These are phyloP conservation scores for Scenedesmus sp. DNA, from an alignment of 163 green algal genomes.

Conservation along the genomic window DNA sequence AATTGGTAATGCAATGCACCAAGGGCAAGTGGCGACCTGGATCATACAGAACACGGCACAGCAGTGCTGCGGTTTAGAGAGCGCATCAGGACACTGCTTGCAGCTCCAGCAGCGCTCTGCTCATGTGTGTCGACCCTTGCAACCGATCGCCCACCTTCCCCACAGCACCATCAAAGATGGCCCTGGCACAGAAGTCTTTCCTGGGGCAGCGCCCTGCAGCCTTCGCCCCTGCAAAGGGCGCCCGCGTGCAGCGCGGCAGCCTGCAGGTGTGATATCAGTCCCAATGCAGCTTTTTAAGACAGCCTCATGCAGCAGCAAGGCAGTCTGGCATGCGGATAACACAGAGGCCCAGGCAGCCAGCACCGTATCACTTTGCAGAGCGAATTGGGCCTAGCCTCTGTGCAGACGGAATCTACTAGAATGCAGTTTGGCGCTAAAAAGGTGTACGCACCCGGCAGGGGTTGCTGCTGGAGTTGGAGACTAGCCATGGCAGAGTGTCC, in stretches of 20 bases:
- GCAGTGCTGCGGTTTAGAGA: constrained; percentile 10
- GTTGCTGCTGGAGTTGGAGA: constrained; percentile 13
- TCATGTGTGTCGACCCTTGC: not conserved
- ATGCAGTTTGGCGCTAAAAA: not conserved
- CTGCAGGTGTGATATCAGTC: constrained; percentile 55
- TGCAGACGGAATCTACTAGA: not conserved
- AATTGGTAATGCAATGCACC: not conserved
- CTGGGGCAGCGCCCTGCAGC: constrained; percentile 44
- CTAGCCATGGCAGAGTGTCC: constrained; percentile 8
- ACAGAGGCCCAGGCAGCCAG: constrained; percentile 1
- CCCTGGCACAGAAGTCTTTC: constrained; percentile 55
- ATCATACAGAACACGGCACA: not conserved
- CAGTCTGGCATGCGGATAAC: constrained; percentile 12
- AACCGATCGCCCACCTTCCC: not conserved
- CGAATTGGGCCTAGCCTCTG: not conserved
- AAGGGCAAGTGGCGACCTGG: not conserved
- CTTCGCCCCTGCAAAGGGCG: constrained; percentile 42
- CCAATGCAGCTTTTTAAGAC: not conserved
- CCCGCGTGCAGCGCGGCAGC: constrained; percentile 48
- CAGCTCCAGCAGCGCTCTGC: not conserved
- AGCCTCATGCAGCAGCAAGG: not conserved
- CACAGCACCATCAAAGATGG: constrained; percentile 25
- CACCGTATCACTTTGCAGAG: not conserved
- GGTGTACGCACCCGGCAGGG: not conserved
- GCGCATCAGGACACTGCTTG: not conserved